phyloP scores from a whole-genome alignment of 2,329 filamentous ascomycete species.

The Colletotrichum phormii region DNA sequence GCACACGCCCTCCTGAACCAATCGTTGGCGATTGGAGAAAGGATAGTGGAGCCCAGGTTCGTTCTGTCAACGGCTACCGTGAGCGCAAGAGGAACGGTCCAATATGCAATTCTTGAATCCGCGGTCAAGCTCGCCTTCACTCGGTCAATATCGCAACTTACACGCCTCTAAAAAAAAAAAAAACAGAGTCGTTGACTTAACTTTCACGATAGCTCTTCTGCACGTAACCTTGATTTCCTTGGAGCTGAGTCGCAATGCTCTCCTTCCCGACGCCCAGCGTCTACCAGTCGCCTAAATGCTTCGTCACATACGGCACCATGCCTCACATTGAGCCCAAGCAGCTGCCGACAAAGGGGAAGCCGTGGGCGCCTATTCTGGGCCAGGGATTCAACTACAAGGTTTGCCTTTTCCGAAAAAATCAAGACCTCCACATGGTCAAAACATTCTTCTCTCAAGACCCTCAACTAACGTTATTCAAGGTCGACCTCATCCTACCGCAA shows the following conservation, averaged over 20 bases:
- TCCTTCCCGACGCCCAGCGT: constrained; percentile 57
- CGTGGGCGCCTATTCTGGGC: constrained; percentile 76
- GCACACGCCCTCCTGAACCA: neutral
- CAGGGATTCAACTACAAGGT: constrained; percentile 79
- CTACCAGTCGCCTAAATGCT: constrained; percentile 75
- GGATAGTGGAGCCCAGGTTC: no score
- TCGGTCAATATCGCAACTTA: neutral
- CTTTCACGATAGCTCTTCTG: no score
- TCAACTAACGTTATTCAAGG: constrained; percentile 50
- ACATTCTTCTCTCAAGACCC: no score
- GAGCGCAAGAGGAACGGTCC: neutral
- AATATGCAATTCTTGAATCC: constrained; percentile 31
- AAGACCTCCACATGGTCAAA: no score
- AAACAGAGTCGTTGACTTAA: neutral
- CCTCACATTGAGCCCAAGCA: constrained; percentile 78
- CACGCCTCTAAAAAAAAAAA: neutral
- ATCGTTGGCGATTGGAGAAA: neutral
- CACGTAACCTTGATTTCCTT: no score
- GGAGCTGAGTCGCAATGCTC: constrained; percentile 52
- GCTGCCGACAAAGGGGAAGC: constrained; percentile 77
- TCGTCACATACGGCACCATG: constrained; percentile 76
- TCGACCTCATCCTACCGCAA: constrained; percentile 79
- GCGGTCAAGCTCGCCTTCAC: neutral
- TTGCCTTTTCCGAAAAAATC: constrained; percentile 34
- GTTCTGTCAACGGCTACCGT: neutral